phyloP scores from a whole-genome alignment of 371 early-diverging fungal genomes.

The Lichtheimia ramosa region DNA sequence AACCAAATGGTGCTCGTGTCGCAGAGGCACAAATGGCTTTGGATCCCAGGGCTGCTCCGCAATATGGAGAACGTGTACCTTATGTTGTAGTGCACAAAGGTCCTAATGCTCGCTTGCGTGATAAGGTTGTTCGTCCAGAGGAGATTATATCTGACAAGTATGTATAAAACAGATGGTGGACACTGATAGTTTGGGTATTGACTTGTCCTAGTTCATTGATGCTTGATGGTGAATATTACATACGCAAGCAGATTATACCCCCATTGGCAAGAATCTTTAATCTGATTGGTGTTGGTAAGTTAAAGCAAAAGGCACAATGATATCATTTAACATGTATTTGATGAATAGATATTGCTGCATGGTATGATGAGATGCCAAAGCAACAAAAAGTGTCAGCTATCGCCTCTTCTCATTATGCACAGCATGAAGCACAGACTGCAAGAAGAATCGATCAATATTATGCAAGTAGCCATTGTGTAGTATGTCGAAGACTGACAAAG shows the following conservation, averaged over 20 bases:
- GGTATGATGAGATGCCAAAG: conserved; percentile 70
- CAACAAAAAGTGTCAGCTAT: conserved; percentile 35
- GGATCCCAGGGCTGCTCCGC: conserved; percentile 76
- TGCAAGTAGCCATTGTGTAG: conserved; percentile 37
- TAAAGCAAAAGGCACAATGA: neutral
- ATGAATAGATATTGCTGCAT: conserved; percentile 48
- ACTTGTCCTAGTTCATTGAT: conserved; percentile 42
- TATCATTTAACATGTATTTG: neutral
- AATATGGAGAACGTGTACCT: conserved; percentile 87
- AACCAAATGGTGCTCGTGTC: conserved; percentile 81
- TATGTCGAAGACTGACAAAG: conserved; percentile 30
- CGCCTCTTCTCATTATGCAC: conserved; percentile 11
- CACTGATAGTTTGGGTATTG: neutral
- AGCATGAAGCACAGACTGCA: conserved; percentile 3
- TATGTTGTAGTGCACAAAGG: conserved; percentile 79
- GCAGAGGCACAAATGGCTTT: conserved; percentile 62
- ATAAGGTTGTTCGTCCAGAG: conserved; percentile 72
- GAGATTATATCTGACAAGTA: conserved; percentile 59
- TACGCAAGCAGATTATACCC: conserved; percentile 83
- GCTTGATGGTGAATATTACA: conserved; percentile 80
- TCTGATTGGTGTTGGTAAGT: conserved; percentile 70
- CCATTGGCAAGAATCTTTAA: conserved; percentile 78
- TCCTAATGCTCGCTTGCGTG: conserved; percentile 65
- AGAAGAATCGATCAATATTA: conserved; percentile 45
- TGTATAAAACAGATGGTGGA: neutral